Conservation (phyloP, 768 basidiomycete genomes). For the Gloeostereum incarnatum region DNA sequence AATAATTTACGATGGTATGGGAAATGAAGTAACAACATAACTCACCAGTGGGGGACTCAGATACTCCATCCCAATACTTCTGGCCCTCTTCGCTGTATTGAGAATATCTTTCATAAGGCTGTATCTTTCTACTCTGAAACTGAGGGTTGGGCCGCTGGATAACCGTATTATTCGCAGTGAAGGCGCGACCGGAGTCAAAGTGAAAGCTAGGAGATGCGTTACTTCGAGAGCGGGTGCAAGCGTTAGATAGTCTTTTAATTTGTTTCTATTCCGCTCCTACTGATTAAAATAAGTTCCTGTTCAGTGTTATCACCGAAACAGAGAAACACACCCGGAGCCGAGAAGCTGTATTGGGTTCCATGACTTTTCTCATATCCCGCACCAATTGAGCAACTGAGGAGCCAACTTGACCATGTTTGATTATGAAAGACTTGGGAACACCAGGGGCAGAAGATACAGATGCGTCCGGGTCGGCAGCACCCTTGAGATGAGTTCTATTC, state of each 20-base stretch:
- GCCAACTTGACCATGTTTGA: slow-evolving; percentile 94
- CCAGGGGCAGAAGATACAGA: slow-evolving; percentile 20
- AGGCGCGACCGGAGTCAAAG: slow-evolving; percentile 76
- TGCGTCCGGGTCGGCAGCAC: slow-evolving; percentile 24
- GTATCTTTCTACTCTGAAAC: slow-evolving; percentile 88
- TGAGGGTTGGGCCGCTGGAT: slow-evolving; percentile 87
- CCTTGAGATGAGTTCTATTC: slow-evolving; percentile 75
- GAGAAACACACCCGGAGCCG: slow-evolving; percentile 61
- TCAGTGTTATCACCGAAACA: not conserved
- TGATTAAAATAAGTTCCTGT: slow-evolving; percentile 10
- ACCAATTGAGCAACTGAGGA: slow-evolving; percentile 82
- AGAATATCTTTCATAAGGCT: slow-evolving; percentile 82
- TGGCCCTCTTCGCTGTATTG: slow-evolving; percentile 53
- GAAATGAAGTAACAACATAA: slow-evolving; percentile 5
- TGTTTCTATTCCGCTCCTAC: slow-evolving; percentile 86
- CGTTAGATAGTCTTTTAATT: slow-evolving; percentile 88
- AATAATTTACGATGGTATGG: not conserved
- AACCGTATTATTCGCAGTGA: slow-evolving; percentile 81
- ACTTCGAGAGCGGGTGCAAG: slow-evolving; percentile 88
- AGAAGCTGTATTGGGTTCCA: slow-evolving; percentile 97
- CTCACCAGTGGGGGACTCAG: slow-evolving; percentile 85
- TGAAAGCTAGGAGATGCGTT: slow-evolving; percentile 89
- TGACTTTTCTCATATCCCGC: slow-evolving; percentile 86
- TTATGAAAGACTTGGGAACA: slow-evolving; percentile 87
- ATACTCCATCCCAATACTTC: slow-evolving; percentile 81